phyloP scores from a whole-genome alignment of 495 filamentous ascomycete species.

The Penicillium manginii region DNA sequence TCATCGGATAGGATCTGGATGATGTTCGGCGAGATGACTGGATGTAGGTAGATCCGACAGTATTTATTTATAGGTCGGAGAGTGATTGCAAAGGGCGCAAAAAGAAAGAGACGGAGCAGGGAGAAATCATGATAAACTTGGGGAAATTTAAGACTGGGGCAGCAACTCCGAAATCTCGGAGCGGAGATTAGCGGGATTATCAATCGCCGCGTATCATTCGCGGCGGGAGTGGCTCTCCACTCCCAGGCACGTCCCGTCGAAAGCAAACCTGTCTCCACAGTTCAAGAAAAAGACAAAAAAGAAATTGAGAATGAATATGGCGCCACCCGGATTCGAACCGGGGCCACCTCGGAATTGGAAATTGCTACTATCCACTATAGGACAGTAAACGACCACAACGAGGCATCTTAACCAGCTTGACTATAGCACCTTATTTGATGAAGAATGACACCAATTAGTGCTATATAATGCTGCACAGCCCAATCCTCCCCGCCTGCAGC shows the following conservation, averaged over 20 bases:
- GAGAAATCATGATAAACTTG: background rate
- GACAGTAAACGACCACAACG: constrained; percentile 1
- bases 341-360: constrained; percentile 4
- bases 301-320: background rate
- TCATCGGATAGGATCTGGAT: constrained; percentile 1
- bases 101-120: background rate
- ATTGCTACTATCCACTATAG: background rate
- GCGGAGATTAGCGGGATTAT: constrained; percentile 7
- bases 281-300: background rate
- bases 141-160: background rate
- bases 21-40: too few species aligned
- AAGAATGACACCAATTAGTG: background rate
- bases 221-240: background rate
- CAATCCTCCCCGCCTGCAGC: background rate
- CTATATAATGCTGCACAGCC: background rate
- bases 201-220: constrained; percentile 6
- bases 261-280: too few species aligned
- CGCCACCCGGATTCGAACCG: constrained; percentile 3
- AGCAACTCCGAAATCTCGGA: constrained; percentile 3
- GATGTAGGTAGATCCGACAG: background rate
- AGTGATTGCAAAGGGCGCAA: background rate
- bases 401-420: constrained; percentile 4
- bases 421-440: constrained; percentile 2
- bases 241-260: background rate
- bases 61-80: too few species aligned